Evolutionary conservation across 352 stramenopile genomes (phyloP).

Genomic region (Globisporangium iwayamae): DNA sequence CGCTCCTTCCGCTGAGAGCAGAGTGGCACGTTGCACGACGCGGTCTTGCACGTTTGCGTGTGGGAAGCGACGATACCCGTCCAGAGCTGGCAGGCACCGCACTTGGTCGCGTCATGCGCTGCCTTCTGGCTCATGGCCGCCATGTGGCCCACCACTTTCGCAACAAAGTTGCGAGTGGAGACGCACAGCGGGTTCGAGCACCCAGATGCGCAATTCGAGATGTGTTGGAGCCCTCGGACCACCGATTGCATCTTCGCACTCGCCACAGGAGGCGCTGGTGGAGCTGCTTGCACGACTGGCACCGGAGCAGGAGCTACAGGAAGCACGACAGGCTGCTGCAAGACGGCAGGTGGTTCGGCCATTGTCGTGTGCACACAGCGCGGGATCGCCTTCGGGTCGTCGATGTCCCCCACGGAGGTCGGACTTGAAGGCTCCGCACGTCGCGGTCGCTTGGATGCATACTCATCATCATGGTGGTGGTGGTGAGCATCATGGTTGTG

Average conservation of each 20-base stretch:
- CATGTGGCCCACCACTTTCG: conserved; percentile 45
- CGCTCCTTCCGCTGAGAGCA: conserved; percentile 23
- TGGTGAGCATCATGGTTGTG: conserved; percentile 15
- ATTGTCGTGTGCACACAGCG: conserved; percentile 17
- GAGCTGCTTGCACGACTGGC: not conserved
- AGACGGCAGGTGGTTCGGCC: not conserved
- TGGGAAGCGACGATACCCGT: conserved; percentile 36
- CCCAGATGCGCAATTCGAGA: conserved; percentile 32
- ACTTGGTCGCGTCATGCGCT: conserved; percentile 29
- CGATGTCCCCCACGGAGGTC: conserved; percentile 46
- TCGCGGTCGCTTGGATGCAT: conserved; percentile 26
- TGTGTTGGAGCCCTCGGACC: conserved; percentile 44
- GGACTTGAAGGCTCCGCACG: conserved; percentile 34
- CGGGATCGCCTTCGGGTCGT: conserved; percentile 17
- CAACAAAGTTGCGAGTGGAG: conserved; percentile 49
- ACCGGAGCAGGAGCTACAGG: not conserved
- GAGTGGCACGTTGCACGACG: conserved; percentile 36
- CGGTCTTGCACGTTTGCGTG: conserved; percentile 18
- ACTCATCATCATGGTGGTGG: conserved; percentile 10
- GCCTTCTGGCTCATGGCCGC: conserved; percentile 19
- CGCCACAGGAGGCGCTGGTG: conserved; percentile 13
- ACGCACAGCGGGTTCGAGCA: conserved; percentile 52
- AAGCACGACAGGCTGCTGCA: not conserved
- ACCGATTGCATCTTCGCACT: conserved; percentile 53
- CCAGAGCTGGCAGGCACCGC: conserved; percentile 65